phyloP scores from a whole-genome alignment of 371 early-diverging fungal species.

The Apophysomyces trapeziformis region DNA sequence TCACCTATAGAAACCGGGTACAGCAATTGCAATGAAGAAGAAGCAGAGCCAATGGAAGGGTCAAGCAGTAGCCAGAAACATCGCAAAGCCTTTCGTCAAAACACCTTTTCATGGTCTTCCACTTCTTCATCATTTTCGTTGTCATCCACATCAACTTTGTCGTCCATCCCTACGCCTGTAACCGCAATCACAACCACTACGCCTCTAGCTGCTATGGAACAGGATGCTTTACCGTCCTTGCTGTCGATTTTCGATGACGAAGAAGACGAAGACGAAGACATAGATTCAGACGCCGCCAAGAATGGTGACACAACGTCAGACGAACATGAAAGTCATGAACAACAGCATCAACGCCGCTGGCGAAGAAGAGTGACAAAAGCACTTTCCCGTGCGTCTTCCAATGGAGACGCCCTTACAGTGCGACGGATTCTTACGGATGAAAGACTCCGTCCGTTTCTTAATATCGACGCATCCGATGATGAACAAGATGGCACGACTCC shows the following conservation, averaged over 20 bases:
- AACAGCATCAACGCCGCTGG: conserved; percentile 24
- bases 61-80: not conserved
- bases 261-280: conserved; percentile 15
- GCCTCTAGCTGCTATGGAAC: not conserved
- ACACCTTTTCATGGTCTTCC: conserved; percentile 16
- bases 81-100: conserved; percentile 1
- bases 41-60: not conserved
- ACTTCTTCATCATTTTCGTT: conserved; percentile 15
- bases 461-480: conserved; percentile 76
- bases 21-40: not conserved
- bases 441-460: conserved; percentile 60
- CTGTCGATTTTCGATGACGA: conserved; percentile 9
- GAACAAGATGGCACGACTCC: conserved; percentile 72
- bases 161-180: conserved; percentile 14
- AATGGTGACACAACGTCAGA: conserved; percentile 2
- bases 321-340: conserved; percentile 14
- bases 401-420: conserved; percentile 92
- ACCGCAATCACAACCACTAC: conserved; percentile 17
- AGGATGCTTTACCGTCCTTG: not conserved
- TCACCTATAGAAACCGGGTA: not conserved
- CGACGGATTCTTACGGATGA: conserved; percentile 62
- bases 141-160: conserved; percentile 7
- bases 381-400: conserved; percentile 66
- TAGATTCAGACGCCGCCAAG: conserved; percentile 8
- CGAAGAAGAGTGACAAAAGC: conserved; percentile 33